phyloP scores from a whole-genome alignment of 2,329 filamentous ascomycete genomes.

The Sordariomycetes sp. region DNA sequence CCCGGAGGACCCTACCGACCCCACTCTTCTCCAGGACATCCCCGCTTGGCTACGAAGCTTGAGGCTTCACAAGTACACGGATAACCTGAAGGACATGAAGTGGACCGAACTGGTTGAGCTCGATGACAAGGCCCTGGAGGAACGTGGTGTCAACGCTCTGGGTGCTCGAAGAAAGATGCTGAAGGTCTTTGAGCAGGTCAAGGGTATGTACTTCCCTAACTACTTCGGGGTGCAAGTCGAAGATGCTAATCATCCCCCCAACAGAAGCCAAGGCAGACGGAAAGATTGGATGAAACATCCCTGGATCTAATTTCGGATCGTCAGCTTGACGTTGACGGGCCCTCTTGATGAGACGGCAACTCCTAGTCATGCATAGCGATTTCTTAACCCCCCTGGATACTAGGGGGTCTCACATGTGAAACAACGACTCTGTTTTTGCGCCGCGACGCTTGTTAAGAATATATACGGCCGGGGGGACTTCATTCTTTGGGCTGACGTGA shows the following conservation, averaged over 20 bases:
- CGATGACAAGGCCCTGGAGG: conserved; percentile 86
- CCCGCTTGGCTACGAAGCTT: conserved; percentile 91
- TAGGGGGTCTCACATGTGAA: not conserved
- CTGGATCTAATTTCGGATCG: not conserved
- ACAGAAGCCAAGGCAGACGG: conserved; percentile 62
- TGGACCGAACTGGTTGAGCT: conserved; percentile 89
- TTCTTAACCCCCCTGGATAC: not conserved
- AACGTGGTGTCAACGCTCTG: conserved; percentile 85
- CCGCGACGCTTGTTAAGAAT: conserved; percentile 1
- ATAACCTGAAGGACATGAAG: conserved; percentile 93
- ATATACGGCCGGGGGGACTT: conserved; percentile 1
- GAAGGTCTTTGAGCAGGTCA: conserved; percentile 97
- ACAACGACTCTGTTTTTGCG: not conserved
- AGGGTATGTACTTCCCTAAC: conserved; percentile 33
- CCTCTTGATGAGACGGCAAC: not conserved
- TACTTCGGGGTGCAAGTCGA: not conserved
- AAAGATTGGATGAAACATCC: conserved; percentile 37
- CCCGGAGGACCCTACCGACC: conserved; percentile 92
- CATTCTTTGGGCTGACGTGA: not conserved
- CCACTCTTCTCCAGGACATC: conserved; percentile 81
- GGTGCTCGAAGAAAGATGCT: conserved; percentile 95
- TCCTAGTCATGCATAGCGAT: not conserved
- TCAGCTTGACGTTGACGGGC: not conserved
- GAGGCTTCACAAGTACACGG: conserved; percentile 95
- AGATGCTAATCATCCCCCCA: conserved; percentile 13